These are phyloP conservation scores for Blastobotrys persicus DNA, from an alignment of 1,139 yeast species.

Conservation along the genomic window DNA sequence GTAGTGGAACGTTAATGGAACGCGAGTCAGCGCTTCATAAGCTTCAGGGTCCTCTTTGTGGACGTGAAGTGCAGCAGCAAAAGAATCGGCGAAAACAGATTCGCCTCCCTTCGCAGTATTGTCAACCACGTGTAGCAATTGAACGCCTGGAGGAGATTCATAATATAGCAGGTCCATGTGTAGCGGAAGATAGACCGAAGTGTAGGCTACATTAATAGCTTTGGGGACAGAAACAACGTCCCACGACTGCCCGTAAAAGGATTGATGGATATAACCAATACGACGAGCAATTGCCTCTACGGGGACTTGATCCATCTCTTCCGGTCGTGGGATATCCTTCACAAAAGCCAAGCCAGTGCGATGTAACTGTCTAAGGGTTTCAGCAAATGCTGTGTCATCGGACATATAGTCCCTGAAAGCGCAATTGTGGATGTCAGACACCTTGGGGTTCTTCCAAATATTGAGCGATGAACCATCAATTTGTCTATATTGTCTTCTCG, in stretches of 20 bases:
- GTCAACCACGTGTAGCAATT: slow-evolving; percentile 62
- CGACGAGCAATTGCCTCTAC: slow-evolving; percentile 53
- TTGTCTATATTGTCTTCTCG: slow-evolving; percentile 36
- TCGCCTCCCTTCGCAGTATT: slow-evolving; percentile 70
- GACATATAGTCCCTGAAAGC: slow-evolving; percentile 47
- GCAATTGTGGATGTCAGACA: slow-evolving; percentile 32
- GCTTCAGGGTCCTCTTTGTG: slow-evolving; percentile 58
- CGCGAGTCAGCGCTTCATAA: slow-evolving; percentile 56
- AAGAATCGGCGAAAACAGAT: slow-evolving; percentile 71
- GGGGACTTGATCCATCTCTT: slow-evolving; percentile 25
- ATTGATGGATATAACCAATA: slow-evolving; percentile 68
- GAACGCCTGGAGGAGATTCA: slow-evolving; percentile 84
- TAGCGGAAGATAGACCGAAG: slow-evolving; percentile 63
- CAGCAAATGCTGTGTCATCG: slow-evolving; percentile 41
- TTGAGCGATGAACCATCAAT: slow-evolving; percentile 34
- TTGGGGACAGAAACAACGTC: slow-evolving; percentile 60
- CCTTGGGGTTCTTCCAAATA: slow-evolving; percentile 31
- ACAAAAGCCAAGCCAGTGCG: slow-evolving; percentile 60
- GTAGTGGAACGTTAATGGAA: slow-evolving; percentile 72
- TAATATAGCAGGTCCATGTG: slow-evolving; percentile 81
- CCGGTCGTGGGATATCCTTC: slow-evolving; percentile 47
- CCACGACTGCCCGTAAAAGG: slow-evolving; percentile 73
- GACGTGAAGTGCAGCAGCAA: slow-evolving; percentile 60
- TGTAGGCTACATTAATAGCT: slow-evolving; percentile 75
- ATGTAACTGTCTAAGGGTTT: slow-evolving; percentile 50